Evolutionary conservation across 1,284 basidiomycete species (phyloP), one percentile per base, ranked within the genome.

Genomic region (Leccinum subfulvum): DNA sequence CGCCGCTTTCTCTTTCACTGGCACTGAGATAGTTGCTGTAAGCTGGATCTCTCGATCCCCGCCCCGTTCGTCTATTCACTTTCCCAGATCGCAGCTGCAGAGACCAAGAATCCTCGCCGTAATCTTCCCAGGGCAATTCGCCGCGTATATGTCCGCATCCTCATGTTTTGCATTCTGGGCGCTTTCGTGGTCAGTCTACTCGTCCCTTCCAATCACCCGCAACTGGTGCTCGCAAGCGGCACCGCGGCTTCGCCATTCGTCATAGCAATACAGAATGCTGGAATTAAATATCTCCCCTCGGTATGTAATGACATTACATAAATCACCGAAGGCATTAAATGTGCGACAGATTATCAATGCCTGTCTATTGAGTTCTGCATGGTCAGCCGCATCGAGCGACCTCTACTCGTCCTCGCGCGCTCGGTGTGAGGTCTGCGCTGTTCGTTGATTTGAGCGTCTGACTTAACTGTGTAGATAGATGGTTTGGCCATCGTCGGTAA

Each of bases 301-400:
- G 80, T 79, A 52, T 54, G 74, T 56, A 28, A 35, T 10, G 4
- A 35, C 10, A 0, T 23, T 6, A 47, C 26, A 14, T 13, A 14
- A 10, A 21, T 53, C 23, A 16, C 21, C 14, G 10, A 18, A 21
- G 1, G 16, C 79, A 69, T 77, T 83, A 41, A 63, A 47, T 8
- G 26, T 23, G 18, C 41, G 10, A 35, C 18, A 88, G 87, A 78
- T 95, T 67, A 93, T 95, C 77, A 97, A 97, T 74, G 94, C 94
- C 8, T 88, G 86, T 71, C 82, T 97, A 33, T 77, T 96, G 60
- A 91, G 88, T 28, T 91, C 92, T 2, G 94, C 94, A 1, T 92
- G 91, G 84, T 94, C 91, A 5, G 92, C 94, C 4, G 92, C 90
- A 2, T 91, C 88, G 47, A 91, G 89, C 66, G 89, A 94, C 70